Conservation (phyloP, 257 asterid genomes). For the Prunella vulgaris region DNA sequence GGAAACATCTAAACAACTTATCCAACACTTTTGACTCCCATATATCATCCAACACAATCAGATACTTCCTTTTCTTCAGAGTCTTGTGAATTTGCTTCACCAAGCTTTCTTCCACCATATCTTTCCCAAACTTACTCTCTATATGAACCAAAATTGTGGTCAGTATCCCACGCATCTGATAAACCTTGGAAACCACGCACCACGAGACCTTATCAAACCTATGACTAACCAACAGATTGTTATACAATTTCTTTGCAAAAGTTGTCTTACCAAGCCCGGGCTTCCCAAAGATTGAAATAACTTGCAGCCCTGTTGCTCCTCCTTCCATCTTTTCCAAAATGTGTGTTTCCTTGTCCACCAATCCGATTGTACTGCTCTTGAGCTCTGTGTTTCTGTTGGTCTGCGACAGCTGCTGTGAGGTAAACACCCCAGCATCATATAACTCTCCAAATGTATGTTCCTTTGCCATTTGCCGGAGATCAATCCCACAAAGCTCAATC, state of each 20-base stretch:
- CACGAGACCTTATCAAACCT: background rate
- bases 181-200: background rate
- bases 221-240: background rate
- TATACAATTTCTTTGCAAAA: background rate
- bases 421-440: no score
- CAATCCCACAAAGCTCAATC: background rate
- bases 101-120: background rate
- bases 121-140: no score
- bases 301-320: background rate
- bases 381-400: no score
- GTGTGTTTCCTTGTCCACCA: background rate
- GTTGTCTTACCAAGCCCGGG: slow-evolving; percentile 3
- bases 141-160: background rate
- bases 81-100: background rate
- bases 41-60: background rate
- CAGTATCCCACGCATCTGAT: background rate
- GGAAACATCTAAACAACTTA: background rate
- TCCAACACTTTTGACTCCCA: background rate
- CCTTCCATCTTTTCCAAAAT: background rate
- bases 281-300: background rate
- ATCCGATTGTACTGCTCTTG: slow-evolving; percentile 10
- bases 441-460: background rate
- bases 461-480: background rate
- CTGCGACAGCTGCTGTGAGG: no score
- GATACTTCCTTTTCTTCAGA: background rate